These are phyloP conservation scores for Samsoniella hepiali DNA, from an alignment of 2,329 filamentous ascomycete genomes.

Conservation along the genomic window DNA sequence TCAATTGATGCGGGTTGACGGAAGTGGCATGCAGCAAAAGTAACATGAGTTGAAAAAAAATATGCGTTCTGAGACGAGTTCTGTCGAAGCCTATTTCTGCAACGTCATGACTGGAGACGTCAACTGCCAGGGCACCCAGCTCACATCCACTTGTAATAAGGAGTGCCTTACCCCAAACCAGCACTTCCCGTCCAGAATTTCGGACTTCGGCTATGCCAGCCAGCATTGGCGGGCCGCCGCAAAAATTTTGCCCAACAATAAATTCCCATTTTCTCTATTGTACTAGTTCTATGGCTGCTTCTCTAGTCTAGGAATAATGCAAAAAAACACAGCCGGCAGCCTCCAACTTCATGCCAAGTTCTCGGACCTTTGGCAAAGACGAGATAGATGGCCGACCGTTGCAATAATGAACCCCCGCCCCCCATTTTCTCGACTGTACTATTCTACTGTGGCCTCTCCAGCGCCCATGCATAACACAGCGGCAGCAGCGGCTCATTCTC, in stretches of 20 bases:
- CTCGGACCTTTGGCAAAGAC: background rate
- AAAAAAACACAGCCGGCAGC: no score
- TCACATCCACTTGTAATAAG: no score
- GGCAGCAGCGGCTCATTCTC: conserved; percentile 9
- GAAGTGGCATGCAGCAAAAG: background rate
- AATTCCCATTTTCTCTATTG: no score
- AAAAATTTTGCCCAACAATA: no score
- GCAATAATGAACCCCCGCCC: background rate
- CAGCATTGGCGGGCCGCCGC: no score
- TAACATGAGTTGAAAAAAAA: background rate
- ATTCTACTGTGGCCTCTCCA: conserved; percentile 3
- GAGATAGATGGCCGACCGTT: background rate
- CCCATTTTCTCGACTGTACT: background rate
- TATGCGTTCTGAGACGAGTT: background rate
- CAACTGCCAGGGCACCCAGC: background rate
- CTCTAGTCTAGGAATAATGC: no score
- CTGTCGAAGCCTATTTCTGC: background rate
- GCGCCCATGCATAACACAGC: background rate
- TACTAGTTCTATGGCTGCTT: no score
- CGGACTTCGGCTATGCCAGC: no score
- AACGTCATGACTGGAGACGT: conserved; percentile 2
- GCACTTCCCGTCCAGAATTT: no score
- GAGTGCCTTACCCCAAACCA: no score
- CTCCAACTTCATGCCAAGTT: background rate
- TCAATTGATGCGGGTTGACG: background rate